Evolutionary conservation across 768 basidiomycete genomes (phyloP).

Genomic region (Thelephora aurantiotincta): DNA sequence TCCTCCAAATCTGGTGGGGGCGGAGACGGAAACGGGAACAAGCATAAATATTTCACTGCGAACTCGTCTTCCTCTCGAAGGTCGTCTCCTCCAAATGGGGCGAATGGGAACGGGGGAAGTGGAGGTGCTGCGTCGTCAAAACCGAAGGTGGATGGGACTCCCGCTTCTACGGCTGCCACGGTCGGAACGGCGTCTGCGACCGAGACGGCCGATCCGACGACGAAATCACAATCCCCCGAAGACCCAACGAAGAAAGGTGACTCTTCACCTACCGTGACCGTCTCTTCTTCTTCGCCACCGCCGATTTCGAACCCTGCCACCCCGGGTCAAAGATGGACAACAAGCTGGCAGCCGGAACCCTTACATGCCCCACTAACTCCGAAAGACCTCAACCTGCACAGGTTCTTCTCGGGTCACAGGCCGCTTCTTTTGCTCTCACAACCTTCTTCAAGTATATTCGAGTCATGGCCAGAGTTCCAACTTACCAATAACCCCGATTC

Average conservation of each 20-base stretch:
- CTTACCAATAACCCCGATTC: slow-evolving; percentile 1
- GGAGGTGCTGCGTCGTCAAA: too few species aligned
- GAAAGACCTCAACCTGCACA: slow-evolving; percentile 67
- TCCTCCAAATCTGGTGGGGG: background rate
- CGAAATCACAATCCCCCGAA: background rate
- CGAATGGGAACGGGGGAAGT: too few species aligned
- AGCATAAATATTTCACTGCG: too few species aligned
- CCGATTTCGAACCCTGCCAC: background rate
- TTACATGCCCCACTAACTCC: slow-evolving; percentile 44
- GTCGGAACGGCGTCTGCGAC: background rate
- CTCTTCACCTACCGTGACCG: slow-evolving; percentile 4
- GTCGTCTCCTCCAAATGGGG: too few species aligned
- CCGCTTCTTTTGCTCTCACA: slow-evolving; percentile 60
- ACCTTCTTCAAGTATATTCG: slow-evolving; percentile 42
- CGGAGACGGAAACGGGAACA: too few species aligned
- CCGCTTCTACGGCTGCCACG: background rate
- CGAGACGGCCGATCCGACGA: background rate
- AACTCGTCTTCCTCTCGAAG: too few species aligned
- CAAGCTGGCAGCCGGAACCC: slow-evolving; percentile 7
- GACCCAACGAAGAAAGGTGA: background rate
- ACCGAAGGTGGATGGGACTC: background rate
- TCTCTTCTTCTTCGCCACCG: background rate
- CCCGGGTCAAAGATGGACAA: background rate
- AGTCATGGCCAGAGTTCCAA: slow-evolving; percentile 14
- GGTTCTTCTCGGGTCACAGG: slow-evolving; percentile 74